Evolutionary conservation across 331 rosid genomes (phyloP), one percentile per base, ranked within the genome.

Genomic region (Prunus yedoensis): DNA sequence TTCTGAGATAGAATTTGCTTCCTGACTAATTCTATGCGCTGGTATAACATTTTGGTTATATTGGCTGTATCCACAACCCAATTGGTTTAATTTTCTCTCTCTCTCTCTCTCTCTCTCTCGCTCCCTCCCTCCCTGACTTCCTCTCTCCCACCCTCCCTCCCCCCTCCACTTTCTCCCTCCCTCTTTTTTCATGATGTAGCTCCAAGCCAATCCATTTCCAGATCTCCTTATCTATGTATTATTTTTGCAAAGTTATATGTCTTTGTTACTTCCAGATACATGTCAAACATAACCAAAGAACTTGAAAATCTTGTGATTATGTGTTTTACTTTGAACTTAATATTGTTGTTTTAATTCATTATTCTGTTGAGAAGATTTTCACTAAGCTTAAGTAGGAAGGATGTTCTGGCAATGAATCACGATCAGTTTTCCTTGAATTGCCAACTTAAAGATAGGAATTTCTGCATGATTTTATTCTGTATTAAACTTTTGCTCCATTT

Each of bases 371-470:
- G 54, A 62, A 52, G 11, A 13, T 28, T 41, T 30, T 28, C 8
- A 53, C 20, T n/a, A 62, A 69, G 59, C 25, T 71, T 28, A 16
- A 68, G 23, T 2, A 58, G 32, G 50, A 32, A 11, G 38, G 69
- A 70, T 56, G 38, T 57, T 52, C 61, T 71, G 35, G 41, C 43
- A 6, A 58, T 64, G 47, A 72, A 56, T 77, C n/a, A 76, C 60
- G 38, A 46, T 61, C 64, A 15, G 51, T 70, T 64, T n/a, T 54
- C 70, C 32, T 64, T 69, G 50, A 52, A 78, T 67, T 43, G 51
- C 65, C 68, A 68, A 28, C 62, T 74, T 77, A 52, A 66, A 20
- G 76, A 68, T 78, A 63, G 32, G 77, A 8, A 27, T 78, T 71
- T 78, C 35, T 66, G 66, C 16, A 28, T 63, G 56, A 79, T 68